Evolutionary conservation across 441 rosid species (phyloP), one percentile per base, ranked within the genome.

Genomic region (Erysimum pusillum): DNA sequence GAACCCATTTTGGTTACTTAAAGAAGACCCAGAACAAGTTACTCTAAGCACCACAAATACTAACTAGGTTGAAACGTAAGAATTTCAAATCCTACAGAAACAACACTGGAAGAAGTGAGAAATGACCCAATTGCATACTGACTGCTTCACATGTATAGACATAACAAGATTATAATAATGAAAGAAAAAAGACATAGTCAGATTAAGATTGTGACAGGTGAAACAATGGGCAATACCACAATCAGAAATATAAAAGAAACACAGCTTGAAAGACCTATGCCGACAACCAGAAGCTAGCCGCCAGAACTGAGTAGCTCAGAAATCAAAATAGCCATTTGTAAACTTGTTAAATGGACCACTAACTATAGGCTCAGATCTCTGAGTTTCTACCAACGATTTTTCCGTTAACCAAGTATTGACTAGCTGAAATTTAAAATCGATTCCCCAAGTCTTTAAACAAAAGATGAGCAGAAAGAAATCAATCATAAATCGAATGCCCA

Each of bases 1-100:
- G 98, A 92, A 84, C 97, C 99, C 99, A 96, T 96, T 83, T 86
- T 72, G 58, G 74, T 71, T 76, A 66, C 73, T 79, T 71, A 6
- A 10, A 25, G 58, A 68, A 69, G 79, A 72, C 60, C 67, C 86
- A 73, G 79, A 57, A 56, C 58, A 48, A 64, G 22, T 56, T 14
- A 67, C 69, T 56, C 52, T 18, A 67, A 74, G 58, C 46, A 75
- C 65, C 66, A 41, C 56, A 70, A 3, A 56, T 64, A 63, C 61
- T 54, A 31, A 63, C 61, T 54, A 31, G 0, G 56, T 28, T 66
- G 85, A 78, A 35, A 69, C 28, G 25, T 3, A 65, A 49, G 52
- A 46, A 31, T 45, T 54, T 71, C 79, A 84, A 77, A 73, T 71
- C 81, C 82, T 80, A 81, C 82, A 84, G 52, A 66, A 34, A 79